Evolutionary conservation across 495 filamentous ascomycete species (phyloP).

Genomic region (Penicillium cataractarum): DNA sequence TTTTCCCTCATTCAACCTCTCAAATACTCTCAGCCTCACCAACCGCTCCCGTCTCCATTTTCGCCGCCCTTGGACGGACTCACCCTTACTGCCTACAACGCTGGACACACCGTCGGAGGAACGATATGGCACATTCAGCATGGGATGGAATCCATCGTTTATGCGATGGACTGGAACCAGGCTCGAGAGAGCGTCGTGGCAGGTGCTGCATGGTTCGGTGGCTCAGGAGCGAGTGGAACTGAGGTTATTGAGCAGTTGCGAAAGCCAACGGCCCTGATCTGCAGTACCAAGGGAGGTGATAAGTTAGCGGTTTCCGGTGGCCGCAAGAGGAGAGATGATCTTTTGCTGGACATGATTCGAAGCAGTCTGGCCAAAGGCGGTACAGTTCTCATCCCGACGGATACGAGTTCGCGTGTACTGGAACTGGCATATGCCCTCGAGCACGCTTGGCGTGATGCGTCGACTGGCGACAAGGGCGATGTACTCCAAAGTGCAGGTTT

Average conservation of each 20-base stretch:
- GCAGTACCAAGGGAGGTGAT: conserved; percentile 81
- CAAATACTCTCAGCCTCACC: conserved; percentile 95
- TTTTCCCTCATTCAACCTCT: conserved; percentile 91
- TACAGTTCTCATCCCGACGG: conserved; percentile 92
- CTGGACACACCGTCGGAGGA: conserved; percentile 92
- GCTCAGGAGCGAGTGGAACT: conserved; percentile 75
- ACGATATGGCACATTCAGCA: conserved; percentile 99
- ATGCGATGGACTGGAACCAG: conserved; percentile 98
- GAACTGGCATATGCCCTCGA: conserved; percentile 92
- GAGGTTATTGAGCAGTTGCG: conserved; percentile 92
- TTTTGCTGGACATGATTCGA: conserved; percentile 78
- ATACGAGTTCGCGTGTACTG: conserved; percentile 91
- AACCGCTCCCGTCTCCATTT: conserved; percentile 81
- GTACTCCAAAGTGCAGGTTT: conserved; percentile 70
- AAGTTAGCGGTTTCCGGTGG: conserved; percentile 69
- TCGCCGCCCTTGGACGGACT: conserved; percentile 89
- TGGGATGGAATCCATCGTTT: conserved; percentile 94
- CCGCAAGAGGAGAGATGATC: conserved; percentile 79
- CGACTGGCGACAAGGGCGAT: conserved; percentile 48
- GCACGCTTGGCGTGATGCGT: conserved; percentile 80
- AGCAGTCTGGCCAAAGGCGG: conserved; percentile 79
- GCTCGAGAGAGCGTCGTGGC: conserved; percentile 89
- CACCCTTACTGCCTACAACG: conserved; percentile 94
- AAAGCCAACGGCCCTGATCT: conserved; percentile 91
- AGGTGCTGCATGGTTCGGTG: conserved; percentile 90